phyloP scores from a whole-genome alignment of 257 asterid genomes.

The Solanum pennellii region DNA sequence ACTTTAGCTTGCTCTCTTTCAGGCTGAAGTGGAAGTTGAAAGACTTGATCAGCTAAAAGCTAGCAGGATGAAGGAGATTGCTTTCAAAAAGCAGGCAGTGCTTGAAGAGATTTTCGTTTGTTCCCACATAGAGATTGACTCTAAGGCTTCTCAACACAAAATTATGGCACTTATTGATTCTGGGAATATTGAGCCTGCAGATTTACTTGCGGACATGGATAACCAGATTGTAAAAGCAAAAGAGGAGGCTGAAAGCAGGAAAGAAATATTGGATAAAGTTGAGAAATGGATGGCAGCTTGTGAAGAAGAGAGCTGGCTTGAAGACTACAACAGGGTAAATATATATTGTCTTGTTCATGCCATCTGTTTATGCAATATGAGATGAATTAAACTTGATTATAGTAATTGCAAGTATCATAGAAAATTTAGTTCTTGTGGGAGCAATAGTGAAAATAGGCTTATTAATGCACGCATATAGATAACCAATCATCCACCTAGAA shows the following conservation, averaged over 20 bases:
- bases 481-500: neutral
- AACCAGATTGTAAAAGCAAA: conserved; percentile 73
- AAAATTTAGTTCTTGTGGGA: neutral
- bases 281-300: conserved; percentile 97
- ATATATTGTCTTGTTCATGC: neutral
- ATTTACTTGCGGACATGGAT: conserved; percentile 83
- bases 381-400: too few species aligned
- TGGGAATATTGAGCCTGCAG: conserved; percentile 72
- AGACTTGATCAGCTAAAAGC: conserved; percentile 90
- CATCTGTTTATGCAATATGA: neutral
- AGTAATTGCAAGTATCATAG: neutral
- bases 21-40: conserved; percentile 95
- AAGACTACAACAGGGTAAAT: conserved; percentile 83
- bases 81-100: conserved; percentile 81
- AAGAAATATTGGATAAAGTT: conserved; percentile 91
- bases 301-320: conserved; percentile 98
- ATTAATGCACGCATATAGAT: neutral
- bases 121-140: conserved; percentile 81
- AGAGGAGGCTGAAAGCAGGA: conserved; percentile 86
- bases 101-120: conserved; percentile 74
- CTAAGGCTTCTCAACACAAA: conserved; percentile 66
- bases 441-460: neutral
- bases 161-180: conserved; percentile 71
- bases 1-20: neutral
- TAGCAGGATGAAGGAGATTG: conserved; percentile 94